Evolutionary conservation across 2,329 filamentous ascomycete genomes (phyloP).

Genomic region (Fusarium dlaminii): DNA sequence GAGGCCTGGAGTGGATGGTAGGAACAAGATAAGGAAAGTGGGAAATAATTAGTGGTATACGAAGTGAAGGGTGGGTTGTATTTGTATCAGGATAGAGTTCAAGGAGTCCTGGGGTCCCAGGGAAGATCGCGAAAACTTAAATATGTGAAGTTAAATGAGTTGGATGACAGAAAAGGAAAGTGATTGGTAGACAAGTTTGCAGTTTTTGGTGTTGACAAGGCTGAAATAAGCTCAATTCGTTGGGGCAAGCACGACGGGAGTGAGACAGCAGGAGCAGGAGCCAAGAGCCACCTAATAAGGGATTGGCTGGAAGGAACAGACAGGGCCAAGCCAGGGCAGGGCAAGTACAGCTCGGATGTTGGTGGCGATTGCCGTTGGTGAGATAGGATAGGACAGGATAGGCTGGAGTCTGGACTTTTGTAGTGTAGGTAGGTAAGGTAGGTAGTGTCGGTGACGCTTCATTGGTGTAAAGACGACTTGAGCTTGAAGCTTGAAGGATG

Average conservation of each 20-base stretch:
- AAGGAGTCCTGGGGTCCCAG: neutral
- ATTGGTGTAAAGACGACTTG: constrained; percentile 24
- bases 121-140: neutral
- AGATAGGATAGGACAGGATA: neutral
- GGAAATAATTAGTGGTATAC: constrained; percentile 1
- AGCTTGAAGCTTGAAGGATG: constrained; percentile 15
- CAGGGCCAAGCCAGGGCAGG: constrained; percentile 5
- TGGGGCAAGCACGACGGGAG: constrained; percentile 3
- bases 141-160: neutral
- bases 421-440: constrained; percentile 4
- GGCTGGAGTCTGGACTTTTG: neutral
- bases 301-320: constrained; percentile 3
- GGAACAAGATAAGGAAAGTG: neutral
- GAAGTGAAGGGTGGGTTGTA: constrained; percentile 2
- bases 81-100: neutral
- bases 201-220: constrained; percentile 26
- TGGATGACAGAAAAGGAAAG: constrained; percentile 1
- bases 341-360: neutral
- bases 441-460: constrained; percentile 5
- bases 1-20: constrained; percentile 4
- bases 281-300: constrained; percentile 25
- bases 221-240: constrained; percentile 40
- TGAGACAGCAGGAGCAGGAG: constrained; percentile 1
- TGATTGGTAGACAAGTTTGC: constrained; percentile 2
- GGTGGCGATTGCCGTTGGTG: constrained; percentile 25